Conservation (phyloP, 495 filamentous ascomycete genomes). For the Penicillium canescens region DNA sequence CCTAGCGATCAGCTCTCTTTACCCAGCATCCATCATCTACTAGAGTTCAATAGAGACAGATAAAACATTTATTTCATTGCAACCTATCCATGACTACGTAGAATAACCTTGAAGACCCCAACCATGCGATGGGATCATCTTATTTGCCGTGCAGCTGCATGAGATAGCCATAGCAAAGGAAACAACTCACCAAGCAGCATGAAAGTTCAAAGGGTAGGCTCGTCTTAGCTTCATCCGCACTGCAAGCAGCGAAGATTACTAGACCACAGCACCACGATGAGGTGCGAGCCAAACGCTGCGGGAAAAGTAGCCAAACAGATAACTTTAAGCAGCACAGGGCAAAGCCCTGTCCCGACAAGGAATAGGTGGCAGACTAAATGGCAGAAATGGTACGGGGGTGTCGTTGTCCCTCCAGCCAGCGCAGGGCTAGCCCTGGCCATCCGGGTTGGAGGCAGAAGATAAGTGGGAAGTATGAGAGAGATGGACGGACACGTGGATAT, state of each 20-base stretch:
- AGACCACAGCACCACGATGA: slow-evolving; percentile 13
- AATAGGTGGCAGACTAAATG: slow-evolving; percentile 1
- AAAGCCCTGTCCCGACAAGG: neutral
- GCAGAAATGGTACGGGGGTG: neutral
- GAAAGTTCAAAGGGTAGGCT: neutral
- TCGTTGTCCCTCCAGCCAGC: too few species aligned
- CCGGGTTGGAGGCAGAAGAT: too few species aligned
- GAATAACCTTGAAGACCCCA: too few species aligned
- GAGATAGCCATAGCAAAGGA: too few species aligned
- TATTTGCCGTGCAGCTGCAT: neutral
- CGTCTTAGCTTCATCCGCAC: slow-evolving; percentile 3
- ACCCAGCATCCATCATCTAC: neutral
- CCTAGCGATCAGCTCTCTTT: neutral
- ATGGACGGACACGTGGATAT: too few species aligned
- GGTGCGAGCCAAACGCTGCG: slow-evolving; percentile 14
- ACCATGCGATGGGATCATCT: neutral
- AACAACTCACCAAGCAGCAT: too few species aligned
- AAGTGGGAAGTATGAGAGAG: too few species aligned
- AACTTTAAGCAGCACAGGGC: neutral
- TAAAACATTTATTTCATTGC: too few species aligned
- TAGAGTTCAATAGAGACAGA: neutral
- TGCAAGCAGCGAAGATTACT: slow-evolving; percentile 3
- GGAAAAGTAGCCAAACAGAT: slow-evolving; percentile 6
- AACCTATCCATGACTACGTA: too few species aligned
- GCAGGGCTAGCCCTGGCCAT: too few species aligned